Percentiles rank a stretch among this genome's conserved stretches.
Conservation (phyloP, 2,329 filamentous ascomycete genomes). For the Camillea tinctor region DNA sequence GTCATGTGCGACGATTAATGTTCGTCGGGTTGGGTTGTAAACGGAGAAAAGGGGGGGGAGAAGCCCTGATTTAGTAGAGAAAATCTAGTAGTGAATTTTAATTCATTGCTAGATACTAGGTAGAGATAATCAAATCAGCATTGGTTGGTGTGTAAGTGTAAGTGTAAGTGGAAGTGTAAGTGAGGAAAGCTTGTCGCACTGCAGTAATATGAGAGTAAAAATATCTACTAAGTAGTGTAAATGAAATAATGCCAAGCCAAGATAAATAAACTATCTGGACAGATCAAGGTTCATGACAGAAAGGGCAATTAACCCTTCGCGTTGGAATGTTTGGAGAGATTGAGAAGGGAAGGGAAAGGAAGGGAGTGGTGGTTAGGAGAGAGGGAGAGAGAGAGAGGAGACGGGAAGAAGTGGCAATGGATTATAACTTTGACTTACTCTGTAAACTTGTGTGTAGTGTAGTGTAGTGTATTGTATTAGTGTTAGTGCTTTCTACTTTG, state of each 20-base stretch:
- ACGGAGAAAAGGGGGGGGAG: slow-evolving; percentile 2
- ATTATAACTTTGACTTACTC: too few species aligned
- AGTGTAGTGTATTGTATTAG: too few species aligned
- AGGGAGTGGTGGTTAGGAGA: slow-evolving; percentile 1
- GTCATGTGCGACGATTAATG: slow-evolving; percentile 9
- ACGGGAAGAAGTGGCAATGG: neutral
- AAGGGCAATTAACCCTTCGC: slow-evolving; percentile 13
- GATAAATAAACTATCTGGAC: too few species aligned
- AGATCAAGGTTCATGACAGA: too few species aligned
- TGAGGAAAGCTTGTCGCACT: slow-evolving; percentile 16
- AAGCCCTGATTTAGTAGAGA: neutral
- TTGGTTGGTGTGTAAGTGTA: neutral
- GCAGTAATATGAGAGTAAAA: slow-evolving; percentile 14
- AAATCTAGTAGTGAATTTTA: slow-evolving; percentile 2
- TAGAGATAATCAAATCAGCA: neutral
- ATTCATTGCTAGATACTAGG: slow-evolving; percentile 12
- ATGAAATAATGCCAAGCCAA: too few species aligned
- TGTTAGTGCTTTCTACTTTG: too few species aligned
- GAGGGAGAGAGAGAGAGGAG: slow-evolving; percentile 2
- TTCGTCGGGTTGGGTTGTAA: slow-evolving; percentile 7
- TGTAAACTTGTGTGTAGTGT: too few species aligned
- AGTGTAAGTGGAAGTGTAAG: neutral
- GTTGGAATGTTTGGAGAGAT: slow-evolving; percentile 21
- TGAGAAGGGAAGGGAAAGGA: slow-evolving; percentile 7
- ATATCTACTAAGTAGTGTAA: slow-evolving; percentile 18